Conservation (phyloP, 768 basidiomycete species). For the Boletus rubescentipes region DNA sequence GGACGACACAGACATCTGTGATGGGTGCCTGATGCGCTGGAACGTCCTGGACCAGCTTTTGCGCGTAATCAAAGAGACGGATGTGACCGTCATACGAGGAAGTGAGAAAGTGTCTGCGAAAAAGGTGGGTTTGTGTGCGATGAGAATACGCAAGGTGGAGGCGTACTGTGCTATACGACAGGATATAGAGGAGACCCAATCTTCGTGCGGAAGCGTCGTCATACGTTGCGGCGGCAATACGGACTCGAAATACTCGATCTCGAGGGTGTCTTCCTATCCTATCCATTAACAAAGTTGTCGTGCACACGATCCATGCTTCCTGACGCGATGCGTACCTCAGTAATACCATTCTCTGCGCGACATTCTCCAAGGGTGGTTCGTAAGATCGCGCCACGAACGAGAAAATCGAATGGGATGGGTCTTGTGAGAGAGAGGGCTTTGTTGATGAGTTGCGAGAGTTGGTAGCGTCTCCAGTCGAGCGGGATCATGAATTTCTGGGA, state of each 20-base stretch:
- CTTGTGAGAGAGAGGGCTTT: constrained; percentile 77
- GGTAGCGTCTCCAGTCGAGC: constrained; percentile 87
- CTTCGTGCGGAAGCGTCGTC: constrained; percentile 79
- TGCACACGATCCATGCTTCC: background rate
- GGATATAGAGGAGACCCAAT: constrained; percentile 69
- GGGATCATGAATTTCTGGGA: constrained; percentile 94
- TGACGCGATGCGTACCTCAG: constrained; percentile 48
- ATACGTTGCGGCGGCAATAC: constrained; percentile 84
- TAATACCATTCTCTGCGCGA: constrained; percentile 66
- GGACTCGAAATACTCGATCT: constrained; percentile 90
- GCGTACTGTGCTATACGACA: constrained; percentile 19
- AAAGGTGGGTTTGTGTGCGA: background rate
- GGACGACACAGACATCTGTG: constrained; percentile 60
- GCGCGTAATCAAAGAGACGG: constrained; percentile 71
- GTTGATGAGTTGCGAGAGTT: constrained; percentile 95
- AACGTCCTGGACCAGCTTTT: constrained; percentile 50
- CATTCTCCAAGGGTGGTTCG: constrained; percentile 70
- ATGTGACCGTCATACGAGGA: constrained; percentile 80
- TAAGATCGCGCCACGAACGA: constrained; percentile 81
- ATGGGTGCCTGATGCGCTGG: constrained; percentile 63
- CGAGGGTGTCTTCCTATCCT: constrained; percentile 79
- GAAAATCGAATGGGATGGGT: constrained; percentile 90
- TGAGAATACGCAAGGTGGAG: background rate
- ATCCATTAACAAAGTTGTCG: constrained; percentile 10
- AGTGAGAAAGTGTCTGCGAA: constrained; percentile 63